A percentile compares a stretch with the other conserved stretches of the same genome.
Conservation (phyloP, 2,329 filamentous ascomycete species). For the Aspergillus vadensis region DNA sequence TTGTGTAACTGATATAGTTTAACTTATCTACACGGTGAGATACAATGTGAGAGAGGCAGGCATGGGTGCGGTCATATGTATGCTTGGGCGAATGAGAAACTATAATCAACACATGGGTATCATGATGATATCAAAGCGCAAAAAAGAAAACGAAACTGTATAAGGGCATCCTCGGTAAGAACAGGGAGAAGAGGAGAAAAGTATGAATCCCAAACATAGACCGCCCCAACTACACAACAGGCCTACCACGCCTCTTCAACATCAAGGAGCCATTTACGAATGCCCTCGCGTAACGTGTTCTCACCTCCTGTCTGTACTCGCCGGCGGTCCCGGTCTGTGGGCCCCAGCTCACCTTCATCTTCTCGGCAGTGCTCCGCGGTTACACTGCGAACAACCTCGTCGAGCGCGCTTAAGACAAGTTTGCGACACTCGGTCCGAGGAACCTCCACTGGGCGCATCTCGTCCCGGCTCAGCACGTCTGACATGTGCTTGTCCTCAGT, state of each 20-base stretch:
- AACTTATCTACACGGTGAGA: no score
- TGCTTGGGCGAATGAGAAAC: background rate
- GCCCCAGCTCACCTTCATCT: conserved; percentile 34
- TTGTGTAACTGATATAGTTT: no score
- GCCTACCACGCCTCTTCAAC: conserved; percentile 49
- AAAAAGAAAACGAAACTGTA: conserved; percentile 1
- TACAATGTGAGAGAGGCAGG: no score
- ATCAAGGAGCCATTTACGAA: conserved; percentile 57
- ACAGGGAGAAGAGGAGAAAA: conserved; percentile 6
- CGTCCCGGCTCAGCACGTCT: conserved; percentile 28
- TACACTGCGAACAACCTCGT: conserved; percentile 59
- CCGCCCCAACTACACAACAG: background rate
- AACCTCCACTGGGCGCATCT: conserved; percentile 45
- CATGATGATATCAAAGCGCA: conserved; percentile 20
- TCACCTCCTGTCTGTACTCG: conserved; percentile 41
- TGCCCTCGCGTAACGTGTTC: conserved; percentile 58
- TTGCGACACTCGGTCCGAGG: conserved; percentile 56
- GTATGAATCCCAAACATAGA: conserved; percentile 1
- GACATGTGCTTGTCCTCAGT: conserved; percentile 31
- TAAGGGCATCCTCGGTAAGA: background rate
- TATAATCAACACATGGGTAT: conserved; percentile 30
- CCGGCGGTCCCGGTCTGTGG: conserved; percentile 38
- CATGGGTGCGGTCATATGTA: conserved; percentile 3
- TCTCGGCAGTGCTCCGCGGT: conserved; percentile 51
- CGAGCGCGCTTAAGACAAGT: conserved; percentile 58